Conservation (phyloP, 352 stramenopile genomes). For the Pythium plurisporium region DNA sequence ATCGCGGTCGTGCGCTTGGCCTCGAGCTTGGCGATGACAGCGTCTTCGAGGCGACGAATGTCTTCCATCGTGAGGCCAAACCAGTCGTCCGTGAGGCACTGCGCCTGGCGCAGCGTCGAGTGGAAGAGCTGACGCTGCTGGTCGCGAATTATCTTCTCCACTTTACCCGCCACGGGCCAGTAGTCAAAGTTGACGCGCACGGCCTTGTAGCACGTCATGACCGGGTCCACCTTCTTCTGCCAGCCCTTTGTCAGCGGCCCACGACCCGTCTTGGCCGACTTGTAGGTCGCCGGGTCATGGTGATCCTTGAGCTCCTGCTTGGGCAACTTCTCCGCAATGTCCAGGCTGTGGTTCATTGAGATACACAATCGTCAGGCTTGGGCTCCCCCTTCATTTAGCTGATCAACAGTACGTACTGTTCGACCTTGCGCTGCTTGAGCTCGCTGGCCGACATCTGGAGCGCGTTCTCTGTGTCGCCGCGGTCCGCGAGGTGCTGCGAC, state of each 20-base stretch:
- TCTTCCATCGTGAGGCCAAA: conserved; percentile 81
- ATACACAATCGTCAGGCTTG: too few species aligned
- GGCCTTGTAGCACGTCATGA: conserved; percentile 88
- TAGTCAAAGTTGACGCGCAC: conserved; percentile 88
- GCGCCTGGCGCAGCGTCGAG: conserved; percentile 39
- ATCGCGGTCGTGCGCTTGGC: conserved; percentile 54
- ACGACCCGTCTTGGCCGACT: conserved; percentile 22
- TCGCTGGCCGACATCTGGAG: conserved; percentile 63
- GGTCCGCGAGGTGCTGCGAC: conserved; percentile 64
- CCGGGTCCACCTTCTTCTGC: conserved; percentile 58
- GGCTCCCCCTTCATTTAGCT: too few species aligned
- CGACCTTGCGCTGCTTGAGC: conserved; percentile 67
- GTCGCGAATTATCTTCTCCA: conserved; percentile 78
- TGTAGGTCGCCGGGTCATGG: conserved; percentile 44
- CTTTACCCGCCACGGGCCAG: conserved; percentile 79
- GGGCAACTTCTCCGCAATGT: conserved; percentile 71
- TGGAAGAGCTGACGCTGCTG: conserved; percentile 84
- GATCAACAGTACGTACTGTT: conserved; percentile 47
- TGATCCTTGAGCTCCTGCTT: conserved; percentile 76
- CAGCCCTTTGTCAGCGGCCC: conserved; percentile 64
- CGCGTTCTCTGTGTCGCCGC: conserved; percentile 59
- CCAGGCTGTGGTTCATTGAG: conserved; percentile 33
- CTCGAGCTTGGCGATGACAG: conserved; percentile 71
- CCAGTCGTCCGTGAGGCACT: conserved; percentile 81
- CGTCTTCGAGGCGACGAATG: conserved; percentile 73